These are phyloP conservation scores for Auriscalpium orientale DNA, from an alignment of 768 basidiomycete genomes.

Conservation along the genomic window DNA sequence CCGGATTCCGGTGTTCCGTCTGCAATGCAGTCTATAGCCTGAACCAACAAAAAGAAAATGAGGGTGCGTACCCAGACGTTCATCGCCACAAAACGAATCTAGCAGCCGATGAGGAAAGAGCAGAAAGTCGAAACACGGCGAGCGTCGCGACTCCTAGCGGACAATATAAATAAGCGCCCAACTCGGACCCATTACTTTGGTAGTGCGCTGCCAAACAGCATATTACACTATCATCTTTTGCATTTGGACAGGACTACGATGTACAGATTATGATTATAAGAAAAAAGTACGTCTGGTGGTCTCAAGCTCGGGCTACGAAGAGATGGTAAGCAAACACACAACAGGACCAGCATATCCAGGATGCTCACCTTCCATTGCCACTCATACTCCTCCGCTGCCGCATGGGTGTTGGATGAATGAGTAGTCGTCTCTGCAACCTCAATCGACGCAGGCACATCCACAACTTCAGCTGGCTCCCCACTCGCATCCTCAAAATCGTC, in stretches of 20 bases:
- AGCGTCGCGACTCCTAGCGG: no score
- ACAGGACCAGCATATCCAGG: not conserved
- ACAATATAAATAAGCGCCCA: no score
- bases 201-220: no score
- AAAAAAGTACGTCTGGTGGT: constrained; percentile 88
- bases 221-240: no score
- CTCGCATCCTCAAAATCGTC: constrained; percentile 30
- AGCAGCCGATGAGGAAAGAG: no score
- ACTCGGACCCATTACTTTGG: no score
- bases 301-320: constrained; percentile 80
- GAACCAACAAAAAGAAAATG: not conserved
- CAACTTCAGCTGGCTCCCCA: constrained; percentile 23
- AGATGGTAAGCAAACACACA: constrained; percentile 7
- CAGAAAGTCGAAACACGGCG: no score
- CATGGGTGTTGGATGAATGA: constrained; percentile 21
- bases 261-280: constrained; percentile 34
- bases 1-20: constrained; percentile 93
- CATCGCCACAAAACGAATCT: not conserved
- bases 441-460: constrained; percentile 22
- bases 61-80: constrained; percentile 1
- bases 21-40: constrained; percentile 20
- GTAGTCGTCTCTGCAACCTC: constrained; percentile 15
- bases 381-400: constrained; percentile 68
- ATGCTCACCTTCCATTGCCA: constrained; percentile 86
- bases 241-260: no score